Percentiles rank a stretch among this genome's conserved stretches.
Conservation (phyloP, 352 stramenopile genomes). For the Pythium scleroteichum region DNA sequence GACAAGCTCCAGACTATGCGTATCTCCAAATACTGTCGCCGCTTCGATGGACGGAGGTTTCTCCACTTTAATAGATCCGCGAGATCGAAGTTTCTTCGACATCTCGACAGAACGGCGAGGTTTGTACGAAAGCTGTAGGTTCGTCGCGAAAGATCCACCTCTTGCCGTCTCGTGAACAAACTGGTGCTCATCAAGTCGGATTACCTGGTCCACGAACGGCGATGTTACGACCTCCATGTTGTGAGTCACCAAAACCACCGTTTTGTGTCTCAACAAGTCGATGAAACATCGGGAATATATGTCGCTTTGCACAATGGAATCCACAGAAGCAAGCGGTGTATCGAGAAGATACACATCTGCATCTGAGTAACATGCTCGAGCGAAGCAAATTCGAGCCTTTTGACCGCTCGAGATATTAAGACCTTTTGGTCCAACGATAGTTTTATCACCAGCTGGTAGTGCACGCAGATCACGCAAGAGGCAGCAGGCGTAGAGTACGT, state of each 20-base stretch:
- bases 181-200: constrained; percentile 25
- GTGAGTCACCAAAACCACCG: constrained; percentile 89
- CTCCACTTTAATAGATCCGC: not conserved
- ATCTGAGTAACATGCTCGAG: constrained; percentile 54
- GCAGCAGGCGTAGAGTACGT: constrained; percentile 62
- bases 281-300: constrained; percentile 57
- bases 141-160: constrained; percentile 4
- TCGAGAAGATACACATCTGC: constrained; percentile 82
- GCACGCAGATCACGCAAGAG: constrained; percentile 78
- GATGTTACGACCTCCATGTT: constrained; percentile 45
- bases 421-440: constrained; percentile 92
- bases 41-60: not conserved
- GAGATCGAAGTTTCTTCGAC: not conserved
- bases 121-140: constrained; percentile 17
- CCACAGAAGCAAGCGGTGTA: constrained; percentile 87
- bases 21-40: not conserved
- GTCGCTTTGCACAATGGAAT: constrained; percentile 90
- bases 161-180: constrained; percentile 24
- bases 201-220: constrained; percentile 28
- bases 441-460: constrained; percentile 81
- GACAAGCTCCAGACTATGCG: not conserved
- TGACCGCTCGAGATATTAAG: constrained; percentile 92
- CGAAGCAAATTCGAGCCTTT: constrained; percentile 63
- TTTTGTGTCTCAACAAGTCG: constrained; percentile 34
- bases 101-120: constrained; percentile 1